Conservation (phyloP, 2,329 filamentous ascomycete genomes). For the Xylariomycetidae sp. region DNA sequence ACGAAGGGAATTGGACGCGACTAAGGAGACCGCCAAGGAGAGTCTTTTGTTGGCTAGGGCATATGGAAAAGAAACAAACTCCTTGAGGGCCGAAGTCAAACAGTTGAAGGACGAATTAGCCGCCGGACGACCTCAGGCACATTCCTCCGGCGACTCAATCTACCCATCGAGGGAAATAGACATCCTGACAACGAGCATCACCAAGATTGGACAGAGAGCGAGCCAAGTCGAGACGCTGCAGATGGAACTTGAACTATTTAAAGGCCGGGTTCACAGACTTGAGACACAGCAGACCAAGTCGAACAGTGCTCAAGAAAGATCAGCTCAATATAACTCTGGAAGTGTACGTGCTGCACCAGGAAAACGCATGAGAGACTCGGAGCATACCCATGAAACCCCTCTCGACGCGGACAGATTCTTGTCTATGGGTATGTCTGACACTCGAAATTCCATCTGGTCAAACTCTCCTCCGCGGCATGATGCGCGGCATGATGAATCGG, state of each 20-base stretch:
- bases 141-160: slow-evolving; percentile 6
- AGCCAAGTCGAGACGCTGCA: slow-evolving; percentile 35
- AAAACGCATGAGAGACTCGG: too few species aligned
- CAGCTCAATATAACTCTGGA: too few species aligned
- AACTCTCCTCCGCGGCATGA: too few species aligned
- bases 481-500: slow-evolving; percentile 1
- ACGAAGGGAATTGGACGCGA: slow-evolving; percentile 11
- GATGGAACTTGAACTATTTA: slow-evolving; percentile 38
- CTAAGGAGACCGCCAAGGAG: slow-evolving; percentile 20
- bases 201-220: slow-evolving; percentile 33
- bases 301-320: slow-evolving; percentile 4
- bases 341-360: too few species aligned
- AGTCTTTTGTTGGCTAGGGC: slow-evolving; percentile 18
- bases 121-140: slow-evolving; percentile 16
- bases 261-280: slow-evolving; percentile 30
- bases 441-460: slow-evolving; percentile 1
- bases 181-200: slow-evolving; percentile 34
- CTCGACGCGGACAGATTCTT: too few species aligned
- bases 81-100: slow-evolving; percentile 29
- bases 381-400: too few species aligned
- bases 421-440: too few species aligned
- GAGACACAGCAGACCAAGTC: slow-evolving; percentile 18
- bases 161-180: slow-evolving; percentile 32
- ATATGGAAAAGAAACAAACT: slow-evolving; percentile 26
- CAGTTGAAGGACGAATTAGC: slow-evolving; percentile 25